phyloP scores from a whole-genome alignment of 331 rosid genomes.

The Pyracantha coccinea region DNA sequence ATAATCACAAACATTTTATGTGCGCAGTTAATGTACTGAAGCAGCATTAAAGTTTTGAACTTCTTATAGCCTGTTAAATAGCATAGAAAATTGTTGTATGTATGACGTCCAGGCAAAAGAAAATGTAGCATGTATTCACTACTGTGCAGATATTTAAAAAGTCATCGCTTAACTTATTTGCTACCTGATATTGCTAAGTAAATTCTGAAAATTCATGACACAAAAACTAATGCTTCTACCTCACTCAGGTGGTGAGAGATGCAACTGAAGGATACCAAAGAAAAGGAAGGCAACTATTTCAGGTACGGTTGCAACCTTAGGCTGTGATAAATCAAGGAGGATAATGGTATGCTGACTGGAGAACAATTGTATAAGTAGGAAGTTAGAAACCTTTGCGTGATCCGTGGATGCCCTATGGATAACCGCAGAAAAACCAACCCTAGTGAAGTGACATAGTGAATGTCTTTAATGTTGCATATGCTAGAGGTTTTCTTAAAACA shows the following conservation, averaged over 20 bases:
- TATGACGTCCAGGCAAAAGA: background rate
- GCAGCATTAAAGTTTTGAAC: conserved; percentile 1
- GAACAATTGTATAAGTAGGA: background rate
- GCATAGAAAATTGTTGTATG: background rate
- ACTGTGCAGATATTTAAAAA: background rate
- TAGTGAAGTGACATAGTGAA: background rate
- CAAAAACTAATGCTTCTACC: background rate
- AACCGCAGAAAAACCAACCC: background rate
- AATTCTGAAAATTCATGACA: background rate
- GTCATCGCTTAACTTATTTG: background rate
- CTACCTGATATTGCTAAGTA: background rate
- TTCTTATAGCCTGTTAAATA: background rate
- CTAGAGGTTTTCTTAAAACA: background rate
- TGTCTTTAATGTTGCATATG: background rate
- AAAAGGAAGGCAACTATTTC: background rate
- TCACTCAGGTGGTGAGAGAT: background rate
- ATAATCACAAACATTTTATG: background rate
- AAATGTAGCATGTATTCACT: background rate
- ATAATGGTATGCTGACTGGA: background rate
- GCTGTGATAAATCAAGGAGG: background rate
- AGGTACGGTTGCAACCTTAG: background rate
- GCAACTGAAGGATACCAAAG: background rate
- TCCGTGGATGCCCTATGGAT: background rate
- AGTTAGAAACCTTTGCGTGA: background rate
- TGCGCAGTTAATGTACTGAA: background rate